Conservation (phyloP, 140 eudicot species). For the Erigeron philadelphicus region DNA sequence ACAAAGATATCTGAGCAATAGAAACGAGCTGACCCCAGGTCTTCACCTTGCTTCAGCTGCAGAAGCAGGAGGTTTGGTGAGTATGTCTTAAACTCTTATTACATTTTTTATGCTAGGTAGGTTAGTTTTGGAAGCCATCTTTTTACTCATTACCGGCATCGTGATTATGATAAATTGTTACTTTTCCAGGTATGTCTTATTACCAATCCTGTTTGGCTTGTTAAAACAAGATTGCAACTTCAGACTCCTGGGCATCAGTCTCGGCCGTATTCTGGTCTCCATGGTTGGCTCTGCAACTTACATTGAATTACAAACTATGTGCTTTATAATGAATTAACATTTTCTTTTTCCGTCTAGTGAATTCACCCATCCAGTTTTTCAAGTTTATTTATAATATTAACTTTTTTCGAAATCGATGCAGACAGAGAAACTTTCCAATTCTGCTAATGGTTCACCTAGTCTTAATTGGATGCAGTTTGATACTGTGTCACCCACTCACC, state of each 20-base stretch:
- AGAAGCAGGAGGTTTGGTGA: slow-evolving; percentile 94
- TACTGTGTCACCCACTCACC: background rate
- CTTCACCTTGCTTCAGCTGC: slow-evolving; percentile 98
- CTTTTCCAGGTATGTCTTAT: slow-evolving; percentile 61
- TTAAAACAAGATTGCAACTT: slow-evolving; percentile 95
- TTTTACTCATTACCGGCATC: background rate
- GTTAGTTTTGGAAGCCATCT: background rate
- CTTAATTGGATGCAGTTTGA: slow-evolving; percentile 6
- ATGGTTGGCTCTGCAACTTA: slow-evolving; percentile 47
- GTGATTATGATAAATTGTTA: slow-evolving; percentile 26
- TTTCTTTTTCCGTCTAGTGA: background rate
- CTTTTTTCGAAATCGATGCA: background rate
- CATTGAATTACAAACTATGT: slow-evolving; percentile 10
- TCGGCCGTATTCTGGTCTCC: slow-evolving; percentile 78
- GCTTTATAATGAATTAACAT: background rate
- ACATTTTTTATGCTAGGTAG: background rate
- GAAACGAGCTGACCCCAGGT: slow-evolving; percentile 60
- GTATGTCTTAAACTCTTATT: slow-evolving; percentile 25
- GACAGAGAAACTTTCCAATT: slow-evolving; percentile 1
- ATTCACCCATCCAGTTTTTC: background rate
- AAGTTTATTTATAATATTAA: background rate
- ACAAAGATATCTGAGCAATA: slow-evolving; percentile 60
- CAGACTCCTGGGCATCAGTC: slow-evolving; percentile 74
- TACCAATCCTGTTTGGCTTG: slow-evolving; percentile 97
- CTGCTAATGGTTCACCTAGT: background rate